A percentile compares a stretch with the other conserved stretches of the same genome.
Evolutionary conservation across 2,329 filamentous ascomycete species (phyloP).

Genomic region (Akanthomyces uredinophilus): DNA sequence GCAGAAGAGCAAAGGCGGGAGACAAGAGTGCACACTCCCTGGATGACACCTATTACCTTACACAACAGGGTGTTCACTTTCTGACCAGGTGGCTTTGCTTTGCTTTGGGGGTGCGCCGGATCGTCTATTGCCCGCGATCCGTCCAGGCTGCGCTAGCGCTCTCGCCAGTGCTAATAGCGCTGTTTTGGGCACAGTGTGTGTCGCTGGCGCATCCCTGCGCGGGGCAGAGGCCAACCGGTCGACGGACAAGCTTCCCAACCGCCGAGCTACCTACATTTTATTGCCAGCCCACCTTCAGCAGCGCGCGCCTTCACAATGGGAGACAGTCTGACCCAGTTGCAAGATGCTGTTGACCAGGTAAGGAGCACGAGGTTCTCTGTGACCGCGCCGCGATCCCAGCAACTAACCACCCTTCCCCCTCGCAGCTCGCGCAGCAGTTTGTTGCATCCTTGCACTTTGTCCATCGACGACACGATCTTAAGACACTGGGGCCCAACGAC

Average conservation of each 20-base stretch:
- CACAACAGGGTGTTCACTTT: slow-evolving; percentile 36
- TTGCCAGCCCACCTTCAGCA: background rate
- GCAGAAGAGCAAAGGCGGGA: background rate
- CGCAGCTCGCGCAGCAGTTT: slow-evolving; percentile 62
- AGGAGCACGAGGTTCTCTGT: slow-evolving; percentile 10
- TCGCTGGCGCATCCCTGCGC: background rate
- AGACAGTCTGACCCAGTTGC: slow-evolving; percentile 75
- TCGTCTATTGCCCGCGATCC: slow-evolving; percentile 27
- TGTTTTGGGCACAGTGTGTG: background rate
- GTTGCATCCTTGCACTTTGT: slow-evolving; percentile 63
- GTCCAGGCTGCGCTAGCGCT: background rate
- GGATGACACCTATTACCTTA: slow-evolving; percentile 15
- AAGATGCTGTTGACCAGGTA: slow-evolving; percentile 81
- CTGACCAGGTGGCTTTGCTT: slow-evolving; percentile 14
- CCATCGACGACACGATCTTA: slow-evolving; percentile 62
- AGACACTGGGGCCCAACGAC: slow-evolving; percentile 52
- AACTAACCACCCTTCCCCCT: background rate
- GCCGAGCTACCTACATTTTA: no score
- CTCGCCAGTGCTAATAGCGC: background rate
- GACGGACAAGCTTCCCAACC: background rate
- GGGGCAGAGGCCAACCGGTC: background rate
- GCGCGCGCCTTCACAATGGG: slow-evolving; percentile 48
- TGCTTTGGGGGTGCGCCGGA: slow-evolving; percentile 18
- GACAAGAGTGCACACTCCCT: slow-evolving; percentile 2
- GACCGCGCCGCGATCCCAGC: background rate